Percentiles rank a stretch among this genome's conserved stretches.
These are phyloP conservation scores for Ophiostoma sp. DNA, from an alignment of 2,329 filamentous ascomycete genomes.

Conservation along the genomic window DNA sequence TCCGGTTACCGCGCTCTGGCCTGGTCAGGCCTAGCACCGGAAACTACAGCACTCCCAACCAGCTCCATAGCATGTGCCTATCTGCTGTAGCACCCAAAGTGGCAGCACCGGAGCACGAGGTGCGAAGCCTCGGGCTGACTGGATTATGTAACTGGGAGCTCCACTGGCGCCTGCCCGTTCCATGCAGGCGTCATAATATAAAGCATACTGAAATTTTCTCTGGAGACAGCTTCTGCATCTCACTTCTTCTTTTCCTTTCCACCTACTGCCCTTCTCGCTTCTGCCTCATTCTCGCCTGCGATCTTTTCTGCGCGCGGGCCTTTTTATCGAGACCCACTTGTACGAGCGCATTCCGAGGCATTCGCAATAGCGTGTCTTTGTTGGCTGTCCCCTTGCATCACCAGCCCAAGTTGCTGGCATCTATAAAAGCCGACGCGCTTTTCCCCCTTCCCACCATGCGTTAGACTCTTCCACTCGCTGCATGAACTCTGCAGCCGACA, in stretches of 20 bases:
- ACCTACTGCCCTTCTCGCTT: not conserved
- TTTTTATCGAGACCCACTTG: not conserved
- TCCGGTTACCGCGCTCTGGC: conserved; percentile 17
- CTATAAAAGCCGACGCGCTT: conserved; percentile 10
- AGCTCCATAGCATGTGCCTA: not conserved
- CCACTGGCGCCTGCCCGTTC: conserved; percentile 10
- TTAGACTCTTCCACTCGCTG: conserved; percentile 16
- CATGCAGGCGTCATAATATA: conserved; percentile 8
- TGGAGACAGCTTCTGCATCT: conserved; percentile 7
- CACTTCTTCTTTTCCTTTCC: conserved; percentile 3
- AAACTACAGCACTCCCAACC: not conserved
- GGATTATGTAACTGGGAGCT: conserved; percentile 5
- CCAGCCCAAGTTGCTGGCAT: conserved; percentile 5
- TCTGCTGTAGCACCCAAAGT: conserved; percentile 6
- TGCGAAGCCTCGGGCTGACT: conserved; percentile 4
- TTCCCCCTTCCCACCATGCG: conserved; percentile 20
- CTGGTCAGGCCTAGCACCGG: not conserved
- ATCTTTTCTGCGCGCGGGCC: not conserved
- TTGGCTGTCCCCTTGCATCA: not conserved
- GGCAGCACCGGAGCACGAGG: conserved; percentile 11
- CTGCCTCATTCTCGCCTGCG: not conserved
- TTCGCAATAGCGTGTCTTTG: not conserved
- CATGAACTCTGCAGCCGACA: conserved; percentile 25
- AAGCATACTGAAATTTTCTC: conserved; percentile 16
- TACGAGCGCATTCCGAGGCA: not conserved